These are phyloP conservation scores for Arachnopeziza araneosa DNA, from an alignment of 2,329 filamentous ascomycete species.

Conservation along the genomic window DNA sequence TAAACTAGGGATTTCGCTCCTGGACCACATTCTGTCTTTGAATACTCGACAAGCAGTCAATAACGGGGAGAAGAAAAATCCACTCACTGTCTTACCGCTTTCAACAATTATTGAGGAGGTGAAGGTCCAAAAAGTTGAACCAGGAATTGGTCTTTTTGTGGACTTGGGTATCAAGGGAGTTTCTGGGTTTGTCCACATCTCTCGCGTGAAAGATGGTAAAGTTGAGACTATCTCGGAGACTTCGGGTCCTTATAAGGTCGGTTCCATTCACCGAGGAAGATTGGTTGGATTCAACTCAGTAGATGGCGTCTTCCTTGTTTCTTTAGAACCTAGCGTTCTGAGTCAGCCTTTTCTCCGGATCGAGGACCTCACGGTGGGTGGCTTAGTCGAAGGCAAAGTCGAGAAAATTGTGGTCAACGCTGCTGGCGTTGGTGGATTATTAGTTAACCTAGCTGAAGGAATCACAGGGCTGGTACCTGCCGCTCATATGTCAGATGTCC, in stretches of 20 bases:
- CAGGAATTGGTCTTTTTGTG: conserved; percentile 75
- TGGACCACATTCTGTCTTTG: conserved; percentile 76
- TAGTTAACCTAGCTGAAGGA: conserved; percentile 79
- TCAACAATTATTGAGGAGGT: conserved; percentile 74
- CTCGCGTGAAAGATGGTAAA: conserved; percentile 82
- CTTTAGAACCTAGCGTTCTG: conserved; percentile 74
- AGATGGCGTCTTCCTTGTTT: conserved; percentile 80
- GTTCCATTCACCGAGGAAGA: conserved; percentile 72
- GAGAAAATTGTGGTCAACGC: conserved; percentile 78
- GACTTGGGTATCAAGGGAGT: conserved; percentile 63
- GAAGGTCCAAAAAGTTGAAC: conserved; percentile 73
- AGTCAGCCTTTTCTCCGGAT: conserved; percentile 87
- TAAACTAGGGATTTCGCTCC: conserved; percentile 81
- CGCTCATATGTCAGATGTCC: conserved; percentile 81
- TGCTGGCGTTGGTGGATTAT: conserved; percentile 72
- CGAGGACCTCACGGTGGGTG: conserved; percentile 80
- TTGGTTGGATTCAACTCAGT: conserved; percentile 82
- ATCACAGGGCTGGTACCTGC: conserved; percentile 86
- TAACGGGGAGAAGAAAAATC: conserved; percentile 39
- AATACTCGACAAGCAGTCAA: conserved; percentile 37
- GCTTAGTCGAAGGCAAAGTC: conserved; percentile 73
- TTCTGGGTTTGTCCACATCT: conserved; percentile 91
- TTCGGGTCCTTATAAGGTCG: conserved; percentile 72
- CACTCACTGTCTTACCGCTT: conserved; percentile 57
- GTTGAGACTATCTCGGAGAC: conserved; percentile 75